Evolutionary conservation across 2,329 filamentous ascomycete species (phyloP).

Genomic region (Monilinia fructigena): DNA sequence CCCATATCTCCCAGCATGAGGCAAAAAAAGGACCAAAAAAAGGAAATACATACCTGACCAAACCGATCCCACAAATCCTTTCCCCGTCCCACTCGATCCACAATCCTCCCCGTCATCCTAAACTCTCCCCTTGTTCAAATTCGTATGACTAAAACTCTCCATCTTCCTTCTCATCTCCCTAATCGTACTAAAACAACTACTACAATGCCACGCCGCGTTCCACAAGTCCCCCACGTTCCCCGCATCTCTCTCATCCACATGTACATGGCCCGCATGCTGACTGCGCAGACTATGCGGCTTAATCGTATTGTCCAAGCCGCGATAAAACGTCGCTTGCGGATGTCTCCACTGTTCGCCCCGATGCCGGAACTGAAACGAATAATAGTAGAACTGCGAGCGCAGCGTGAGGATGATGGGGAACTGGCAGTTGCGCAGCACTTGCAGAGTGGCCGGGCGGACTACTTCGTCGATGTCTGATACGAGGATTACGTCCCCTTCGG

Average conservation of each 20-base stretch:
- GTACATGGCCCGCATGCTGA: background rate
- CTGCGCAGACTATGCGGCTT: constrained; percentile 38
- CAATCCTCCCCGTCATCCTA: constrained; percentile 42
- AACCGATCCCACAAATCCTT: constrained; percentile 45
- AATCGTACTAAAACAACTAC: constrained; percentile 45
- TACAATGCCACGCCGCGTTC: constrained; percentile 49
- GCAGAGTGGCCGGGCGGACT: constrained; percentile 41
- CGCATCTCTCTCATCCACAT: constrained; percentile 4
- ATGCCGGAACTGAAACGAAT: constrained; percentile 43
- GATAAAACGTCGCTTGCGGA: constrained; percentile 47
- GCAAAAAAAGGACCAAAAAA: too few relatives aligned
- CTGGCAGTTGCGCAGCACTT: constrained; percentile 41
- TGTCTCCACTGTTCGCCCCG: constrained; percentile 44
- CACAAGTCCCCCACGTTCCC: constrained; percentile 40
- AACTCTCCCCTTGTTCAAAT: constrained; percentile 44
- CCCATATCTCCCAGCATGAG: too few relatives aligned
- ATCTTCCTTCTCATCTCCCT: constrained; percentile 46
- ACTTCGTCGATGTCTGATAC: constrained; percentile 50
- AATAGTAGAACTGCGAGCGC: constrained; percentile 42
- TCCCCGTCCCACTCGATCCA: constrained; percentile 45
- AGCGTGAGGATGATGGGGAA: constrained; percentile 41
- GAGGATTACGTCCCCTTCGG: constrained; percentile 44
- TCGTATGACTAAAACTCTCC: constrained; percentile 45
- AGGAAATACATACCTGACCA: constrained; percentile 31
- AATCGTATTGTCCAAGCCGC: constrained; percentile 42